A percentile compares a stretch with the other conserved stretches of the same genome.
These are phyloP conservation scores for Litsea cubeba DNA, from an alignment of 164 flowering plant species.

Conservation along the genomic window DNA sequence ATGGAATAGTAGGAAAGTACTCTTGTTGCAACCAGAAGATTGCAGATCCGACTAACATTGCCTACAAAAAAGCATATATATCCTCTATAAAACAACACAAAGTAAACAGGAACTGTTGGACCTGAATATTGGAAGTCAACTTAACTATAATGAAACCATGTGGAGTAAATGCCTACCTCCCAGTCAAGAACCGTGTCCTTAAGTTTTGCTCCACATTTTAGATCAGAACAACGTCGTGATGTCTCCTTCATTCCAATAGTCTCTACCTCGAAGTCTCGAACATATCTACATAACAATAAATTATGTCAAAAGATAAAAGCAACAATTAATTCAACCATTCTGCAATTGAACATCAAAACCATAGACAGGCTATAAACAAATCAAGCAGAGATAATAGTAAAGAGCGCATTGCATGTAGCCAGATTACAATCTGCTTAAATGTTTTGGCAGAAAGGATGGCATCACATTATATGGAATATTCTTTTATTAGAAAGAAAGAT, in stretches of 20 bases:
- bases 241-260: slow-evolving; percentile 97
- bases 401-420: neutral
- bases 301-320: neutral
- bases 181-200: slow-evolving; percentile 97
- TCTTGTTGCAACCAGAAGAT: no score
- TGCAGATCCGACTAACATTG: no score
- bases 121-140: neutral
- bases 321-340: neutral
- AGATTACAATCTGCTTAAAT: neutral
- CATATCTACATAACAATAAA: slow-evolving; percentile 43
- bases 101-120: neutral
- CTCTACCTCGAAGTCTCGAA: slow-evolving; percentile 96
- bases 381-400: no score
- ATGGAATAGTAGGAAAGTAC: no score
- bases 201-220: slow-evolving; percentile 63
- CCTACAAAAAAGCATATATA: no score
- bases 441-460: neutral
- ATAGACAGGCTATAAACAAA: neutral
- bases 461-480: neutral
- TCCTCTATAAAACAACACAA: neutral
- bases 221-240: slow-evolving; percentile 64
- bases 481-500: no score
- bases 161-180: slow-evolving; percentile 58
- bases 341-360: neutral
- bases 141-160: neutral